Percentiles rank a stretch among this genome's conserved stretches.
Conservation (phyloP, 257 asterid genomes). For the Solanum infundibuliforme region DNA sequence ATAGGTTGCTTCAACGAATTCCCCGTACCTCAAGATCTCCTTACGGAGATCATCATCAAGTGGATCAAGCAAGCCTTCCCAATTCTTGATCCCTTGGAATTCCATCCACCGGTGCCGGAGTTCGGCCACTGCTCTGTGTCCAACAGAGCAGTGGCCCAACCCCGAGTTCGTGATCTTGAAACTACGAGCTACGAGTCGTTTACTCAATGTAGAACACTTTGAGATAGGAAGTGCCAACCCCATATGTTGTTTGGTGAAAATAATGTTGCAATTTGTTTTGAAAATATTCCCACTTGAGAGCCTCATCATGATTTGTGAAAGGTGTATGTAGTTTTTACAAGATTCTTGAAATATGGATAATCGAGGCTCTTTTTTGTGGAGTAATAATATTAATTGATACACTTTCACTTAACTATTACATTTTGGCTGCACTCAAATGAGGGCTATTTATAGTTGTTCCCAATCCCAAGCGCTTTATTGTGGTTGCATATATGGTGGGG, state of each 20-base stretch:
- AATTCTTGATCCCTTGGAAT: conserved; percentile 73
- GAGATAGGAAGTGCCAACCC: neutral
- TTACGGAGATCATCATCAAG: conserved; percentile 57
- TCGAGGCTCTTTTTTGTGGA: neutral
- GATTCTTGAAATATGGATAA: neutral
- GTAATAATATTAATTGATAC: neutral
- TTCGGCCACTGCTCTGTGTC: neutral
- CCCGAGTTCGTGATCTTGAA: neutral
- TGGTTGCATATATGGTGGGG: neutral
- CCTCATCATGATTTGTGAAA: neutral
- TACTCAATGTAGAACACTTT: neutral
- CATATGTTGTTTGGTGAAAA: neutral
- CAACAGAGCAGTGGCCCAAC: neutral
- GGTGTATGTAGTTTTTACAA: neutral
- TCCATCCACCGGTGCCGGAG: conserved; percentile 57
- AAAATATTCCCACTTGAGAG: neutral
- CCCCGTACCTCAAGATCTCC: conserved; percentile 74
- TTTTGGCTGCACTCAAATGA: neutral
- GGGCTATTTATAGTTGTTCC: neutral
- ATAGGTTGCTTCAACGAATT: conserved; percentile 75
- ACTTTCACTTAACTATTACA: neutral
- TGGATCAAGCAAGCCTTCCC: conserved; percentile 92
- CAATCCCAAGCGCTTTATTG: neutral
- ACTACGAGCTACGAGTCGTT: neutral
- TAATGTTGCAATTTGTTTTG: neutral